Base-by-base conservation (phyloP, 805 yeast genomes). In the Metschnikowia lachancei region DNA sequence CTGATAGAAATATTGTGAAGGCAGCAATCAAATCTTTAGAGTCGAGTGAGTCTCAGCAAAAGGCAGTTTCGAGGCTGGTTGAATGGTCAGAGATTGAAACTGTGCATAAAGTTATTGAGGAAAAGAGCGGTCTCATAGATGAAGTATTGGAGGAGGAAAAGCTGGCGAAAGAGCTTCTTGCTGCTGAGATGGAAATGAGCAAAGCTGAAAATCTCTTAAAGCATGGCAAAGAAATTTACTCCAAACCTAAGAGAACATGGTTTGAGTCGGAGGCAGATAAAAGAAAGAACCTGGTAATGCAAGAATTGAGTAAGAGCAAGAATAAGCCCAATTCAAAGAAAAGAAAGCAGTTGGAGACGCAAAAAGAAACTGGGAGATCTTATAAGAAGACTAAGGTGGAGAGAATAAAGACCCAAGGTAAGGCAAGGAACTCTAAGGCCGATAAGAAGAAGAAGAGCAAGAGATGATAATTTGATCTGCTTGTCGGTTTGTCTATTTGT, bases 161-260 rank as follows among this genome's bases (percentile, higher is more conserved):
- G 65, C 79, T 81, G 54, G 96, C 87, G 57, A 92, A 92, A 67
- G 95, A 89, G 63, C 73, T 92, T 41, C 64, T 88, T 24, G 80
- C 79, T 45, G 98, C 97, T 1, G 99, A 94, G 70, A 85, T 89
- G 86, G 94, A 94, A 63, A 66, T 92, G 39, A 78, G 77, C 53
- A 88, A 86, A 65, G 96, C 96, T 46, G 86, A 85, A 59, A 94
- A 94, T 65, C 58, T 94, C 63, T 69, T 94, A 52, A 85, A 79
- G 61, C 90, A 87, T 58, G 80, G 81, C 55, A 79, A 78, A 43
- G 98, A 94, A 66, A 94, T 94, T 60, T 77, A 80, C 54, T 72
- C 96, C 1, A 80, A 97, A 60, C 98, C 99, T 29, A 89, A 80
- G 66, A 82, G 99, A 70, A 94, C 99, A 0, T 94, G 99, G 99